Evolutionary conservation across 495 filamentous ascomycete species (phyloP), one percentile per base, ranked within the genome.

Genomic region (Hypoxylon rickii): DNA sequence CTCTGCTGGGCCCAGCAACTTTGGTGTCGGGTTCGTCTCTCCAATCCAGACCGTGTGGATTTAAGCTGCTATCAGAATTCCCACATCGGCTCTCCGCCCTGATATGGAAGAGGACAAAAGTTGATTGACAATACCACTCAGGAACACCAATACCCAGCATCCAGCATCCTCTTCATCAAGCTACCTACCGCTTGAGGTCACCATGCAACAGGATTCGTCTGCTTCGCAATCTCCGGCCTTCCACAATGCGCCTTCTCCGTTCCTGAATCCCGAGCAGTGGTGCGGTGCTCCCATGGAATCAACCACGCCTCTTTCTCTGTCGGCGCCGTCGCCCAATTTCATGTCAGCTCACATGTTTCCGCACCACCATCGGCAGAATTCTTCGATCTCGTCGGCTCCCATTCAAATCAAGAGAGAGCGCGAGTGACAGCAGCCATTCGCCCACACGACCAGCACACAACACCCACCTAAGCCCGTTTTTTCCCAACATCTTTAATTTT

Each of bases 1-100:
- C 43, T 61, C 61, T 51, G 50, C 65, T 54, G 70, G 70, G 61
- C 60, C 65, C 66, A 69, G 61, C 73, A 70, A 74, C 64, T 81
- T 74, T 73, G 73, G 75, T 72, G 73, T 74, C 68, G 78, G 77
- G 75, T 80, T 78, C 73, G 77, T 81, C 69, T 62, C 74, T 77
- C 78, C 77, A 73, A 70, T 74, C 71, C 76, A 78, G 71, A 66
- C 73, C 53, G 73, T 76, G 69, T 80, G 76, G 76, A 74, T 73
- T 68, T 79, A 73, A 71, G 64, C 53, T 67, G 55, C n/a, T n/a
- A n/a, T 69, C 62, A 67, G 55, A 56, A 58, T 52, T 69, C 61
- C 69, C 65, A 64, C 56, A 73, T 59, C 64, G 61, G 62, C 57
- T 63, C 43, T 53, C 65, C 67, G 64, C 55, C 57, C 55, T 58